Conservation (phyloP, 176 grass and related monocot genomes). For the Lolium rigidum region DNA sequence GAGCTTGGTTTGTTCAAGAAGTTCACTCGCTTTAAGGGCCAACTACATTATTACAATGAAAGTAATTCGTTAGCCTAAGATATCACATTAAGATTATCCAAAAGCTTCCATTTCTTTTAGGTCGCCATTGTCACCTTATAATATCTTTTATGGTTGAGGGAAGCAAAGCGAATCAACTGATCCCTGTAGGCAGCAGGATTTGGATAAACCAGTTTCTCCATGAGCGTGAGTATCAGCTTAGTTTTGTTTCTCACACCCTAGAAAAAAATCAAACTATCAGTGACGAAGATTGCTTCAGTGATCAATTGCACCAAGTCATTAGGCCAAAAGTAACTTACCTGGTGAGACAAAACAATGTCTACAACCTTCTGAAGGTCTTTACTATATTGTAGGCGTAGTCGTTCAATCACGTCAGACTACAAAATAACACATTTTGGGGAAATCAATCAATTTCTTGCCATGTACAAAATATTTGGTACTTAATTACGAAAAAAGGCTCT, state of each 20-base stretch:
- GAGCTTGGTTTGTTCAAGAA: slow-evolving; percentile 98
- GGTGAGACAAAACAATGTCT: slow-evolving; percentile 90
- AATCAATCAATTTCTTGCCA: not conserved
- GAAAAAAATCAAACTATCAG: slow-evolving; percentile 44
- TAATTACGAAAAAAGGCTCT: not conserved
- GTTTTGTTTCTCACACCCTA: slow-evolving; percentile 92
- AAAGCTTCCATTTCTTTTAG: slow-evolving; percentile 18
- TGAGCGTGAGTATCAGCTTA: slow-evolving; percentile 84
- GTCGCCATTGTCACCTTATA: slow-evolving; percentile 62
- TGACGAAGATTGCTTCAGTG: slow-evolving; percentile 22
- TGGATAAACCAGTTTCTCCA: slow-evolving; percentile 94
- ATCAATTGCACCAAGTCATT: slow-evolving; percentile 26
- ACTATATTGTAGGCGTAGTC: slow-evolving; percentile 72
- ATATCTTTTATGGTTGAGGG: slow-evolving; percentile 94
- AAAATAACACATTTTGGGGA: not conserved
- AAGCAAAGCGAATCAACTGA: slow-evolving; percentile 85
- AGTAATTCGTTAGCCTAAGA: slow-evolving; percentile 40
- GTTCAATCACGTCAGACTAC: slow-evolving; percentile 95
- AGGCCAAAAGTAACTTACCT: slow-evolving; percentile 65
- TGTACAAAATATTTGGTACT: slow-evolving; percentile 11
- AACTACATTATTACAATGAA: slow-evolving; percentile 58
- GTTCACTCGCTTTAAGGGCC: slow-evolving; percentile 94
- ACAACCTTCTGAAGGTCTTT: slow-evolving; percentile 90
- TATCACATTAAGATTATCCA: not conserved
- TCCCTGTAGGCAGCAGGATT: slow-evolving; percentile 85